A percentile compares a stretch with the other conserved stretches of the same genome.
phyloP scores from a whole-genome alignment of 2,329 filamentous ascomycete genomes.

The Curvularia sp. region DNA sequence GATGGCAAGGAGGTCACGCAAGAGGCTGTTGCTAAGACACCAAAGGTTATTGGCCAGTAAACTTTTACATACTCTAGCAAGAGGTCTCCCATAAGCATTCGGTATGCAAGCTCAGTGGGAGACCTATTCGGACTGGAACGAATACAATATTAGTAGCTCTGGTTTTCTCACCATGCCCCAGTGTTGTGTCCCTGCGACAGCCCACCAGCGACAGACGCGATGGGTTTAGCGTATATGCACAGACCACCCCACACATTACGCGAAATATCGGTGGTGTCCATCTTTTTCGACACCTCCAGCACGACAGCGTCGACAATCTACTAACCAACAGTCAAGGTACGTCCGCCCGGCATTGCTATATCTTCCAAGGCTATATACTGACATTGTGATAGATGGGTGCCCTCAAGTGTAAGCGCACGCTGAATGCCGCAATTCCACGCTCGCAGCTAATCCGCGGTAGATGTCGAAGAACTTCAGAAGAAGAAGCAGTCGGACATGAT shows the following conservation, averaged over 20 bases:
- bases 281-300: slow-evolving; percentile 24
- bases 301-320: slow-evolving; percentile 42
- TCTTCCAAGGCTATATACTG: slow-evolving; percentile 23
- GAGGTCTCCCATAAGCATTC: neutral
- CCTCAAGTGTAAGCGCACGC: slow-evolving; percentile 74
- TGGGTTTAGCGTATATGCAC: slow-evolving; percentile 4
- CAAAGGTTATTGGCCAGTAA: neutral
- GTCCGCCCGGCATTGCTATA: slow-evolving; percentile 8
- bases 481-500: slow-evolving; percentile 99
- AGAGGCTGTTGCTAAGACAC: neutral
- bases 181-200: neutral
- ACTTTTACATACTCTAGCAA: neutral
- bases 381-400: slow-evolving; percentile 80
- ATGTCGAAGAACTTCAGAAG: slow-evolving; percentile 99
- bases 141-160: neutral
- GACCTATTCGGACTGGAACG: neutral
- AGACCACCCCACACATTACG: slow-evolving; percentile 28
- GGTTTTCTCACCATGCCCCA: neutral
- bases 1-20: neutral
- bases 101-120: neutral
- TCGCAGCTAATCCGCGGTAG: slow-evolving; percentile 52
- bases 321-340: slow-evolving; percentile 50
- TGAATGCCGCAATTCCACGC: slow-evolving; percentile 6
- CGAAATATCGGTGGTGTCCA: slow-evolving; percentile 33
- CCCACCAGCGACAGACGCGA: slow-evolving; percentile 2